Conservation (phyloP, 352 stramenopile species). For the Globisporangium cylindrosporum region DNA sequence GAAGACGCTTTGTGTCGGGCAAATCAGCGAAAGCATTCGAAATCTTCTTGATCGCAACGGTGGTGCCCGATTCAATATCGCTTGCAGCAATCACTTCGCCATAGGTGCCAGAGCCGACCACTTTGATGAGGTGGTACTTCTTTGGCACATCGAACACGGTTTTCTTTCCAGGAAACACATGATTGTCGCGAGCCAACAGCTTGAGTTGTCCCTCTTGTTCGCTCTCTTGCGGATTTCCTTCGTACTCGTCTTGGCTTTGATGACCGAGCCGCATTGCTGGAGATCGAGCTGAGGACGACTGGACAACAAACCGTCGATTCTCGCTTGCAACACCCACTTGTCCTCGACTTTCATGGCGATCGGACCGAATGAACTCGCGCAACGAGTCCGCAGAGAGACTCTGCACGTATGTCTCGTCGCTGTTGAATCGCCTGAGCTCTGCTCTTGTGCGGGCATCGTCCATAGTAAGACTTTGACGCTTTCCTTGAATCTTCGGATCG, state of each 20-base stretch:
- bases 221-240: constrained; percentile 16
- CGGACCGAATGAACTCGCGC: constrained; percentile 46
- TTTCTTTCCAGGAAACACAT: constrained; percentile 63
- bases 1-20: constrained; percentile 89
- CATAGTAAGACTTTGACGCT: constrained; percentile 24
- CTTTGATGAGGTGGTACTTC: constrained; percentile 81
- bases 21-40: constrained; percentile 77
- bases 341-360: constrained; percentile 29
- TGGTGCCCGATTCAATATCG: constrained; percentile 72
- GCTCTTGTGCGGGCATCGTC: neutral
- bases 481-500: constrained; percentile 45
- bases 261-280: neutral
- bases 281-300: constrained; percentile 17
- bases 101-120: constrained; percentile 75
- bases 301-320: constrained; percentile 26
- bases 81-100: constrained; percentile 81
- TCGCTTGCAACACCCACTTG: constrained; percentile 22
- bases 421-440: constrained; percentile 26
- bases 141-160: constrained; percentile 75
- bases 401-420: constrained; percentile 51
- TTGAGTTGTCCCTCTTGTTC: constrained; percentile 33
- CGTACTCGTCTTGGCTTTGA: neutral
- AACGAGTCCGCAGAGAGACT: constrained; percentile 58
- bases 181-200: constrained; percentile 51
- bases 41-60: constrained; percentile 96